Base-by-base conservation (phyloP, 2,329 filamentous ascomycete genomes). In the Chaetomium sp. region DNA sequence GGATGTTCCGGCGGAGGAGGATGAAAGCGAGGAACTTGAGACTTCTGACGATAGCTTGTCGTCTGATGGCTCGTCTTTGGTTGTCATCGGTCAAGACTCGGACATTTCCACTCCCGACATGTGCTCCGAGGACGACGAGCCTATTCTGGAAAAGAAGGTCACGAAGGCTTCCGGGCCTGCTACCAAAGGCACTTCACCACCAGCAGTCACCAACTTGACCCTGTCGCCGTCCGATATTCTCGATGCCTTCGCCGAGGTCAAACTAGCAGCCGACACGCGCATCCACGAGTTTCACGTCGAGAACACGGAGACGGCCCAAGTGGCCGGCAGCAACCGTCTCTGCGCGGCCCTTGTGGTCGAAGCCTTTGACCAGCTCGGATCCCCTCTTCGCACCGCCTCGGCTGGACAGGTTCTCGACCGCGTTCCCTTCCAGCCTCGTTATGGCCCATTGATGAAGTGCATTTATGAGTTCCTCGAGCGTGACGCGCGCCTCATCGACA, bases 291-390 rank as follows among this genome's bases (percentile, higher is more conserved):
- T 12, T 14, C 32, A 45, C 7, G 7, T 45, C 43, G 43, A 49
- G 7, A 49, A 33, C 3, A 11, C 38, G 12, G 27, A 50, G n/a
- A 58, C 61, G 49, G 65, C 65, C 57, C 63, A 68, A 47, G 36
- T 51, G n/a, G 43, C 19, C 19, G 19, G 19, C 19, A 27, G 19
- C 19, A 46, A 32, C 42, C 53, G 4, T 32, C 41, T 2, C 42
- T 48, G n/a, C 35, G 34, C 2, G 42, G 55, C 35, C 36, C 46
- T 12, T 14, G 53, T 14, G 47, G 19, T 45, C 19, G 43, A 51
- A 10, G 52, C 51, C 12, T 56, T 56, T 14, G 6, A 14, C 3
- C 8, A 35, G 2, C 49, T 56, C 5, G 54, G 54, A 5, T 35
- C 44, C 7, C 6, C 38, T 6, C 43, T 45, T 32, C 43, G 43